Evolutionary conservation across 345 rosid species (phyloP).

Genomic region (Populus simonii): DNA sequence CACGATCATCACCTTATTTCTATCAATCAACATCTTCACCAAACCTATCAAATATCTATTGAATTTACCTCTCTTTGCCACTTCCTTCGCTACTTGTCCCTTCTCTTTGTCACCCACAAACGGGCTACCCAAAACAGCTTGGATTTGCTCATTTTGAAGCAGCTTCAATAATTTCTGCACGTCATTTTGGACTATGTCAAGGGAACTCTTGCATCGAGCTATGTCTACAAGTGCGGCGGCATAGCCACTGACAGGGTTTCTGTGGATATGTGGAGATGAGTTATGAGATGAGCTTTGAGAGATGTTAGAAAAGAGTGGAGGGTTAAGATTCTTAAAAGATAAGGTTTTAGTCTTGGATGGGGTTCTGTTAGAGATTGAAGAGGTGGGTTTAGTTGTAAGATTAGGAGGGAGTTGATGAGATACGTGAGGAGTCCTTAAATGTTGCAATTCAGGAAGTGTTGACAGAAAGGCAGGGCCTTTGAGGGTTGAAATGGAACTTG

Average conservation of each 20-base stretch:
- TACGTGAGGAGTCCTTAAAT: slow-evolving; percentile 28
- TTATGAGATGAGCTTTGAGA: slow-evolving; percentile 15
- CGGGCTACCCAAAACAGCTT: slow-evolving; percentile 31
- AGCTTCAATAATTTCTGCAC: slow-evolving; percentile 39
- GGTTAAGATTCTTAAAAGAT: slow-evolving; percentile 5
- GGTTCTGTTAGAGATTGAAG: slow-evolving; percentile 8
- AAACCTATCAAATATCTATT: slow-evolving; percentile 44
- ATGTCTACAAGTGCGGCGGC: slow-evolving; percentile 72
- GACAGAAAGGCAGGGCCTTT: slow-evolving; percentile 29
- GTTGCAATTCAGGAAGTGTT: slow-evolving; percentile 29
- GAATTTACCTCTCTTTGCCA: slow-evolving; percentile 36
- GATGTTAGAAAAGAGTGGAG: slow-evolving; percentile 20
- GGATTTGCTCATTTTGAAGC: slow-evolving; percentile 23
- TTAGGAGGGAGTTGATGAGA: slow-evolving; percentile 19
- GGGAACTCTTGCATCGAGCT: slow-evolving; percentile 46
- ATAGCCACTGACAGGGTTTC: slow-evolving; percentile 58
- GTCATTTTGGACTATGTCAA: slow-evolving; percentile 40
- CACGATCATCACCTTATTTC: slow-evolving; percentile 42
- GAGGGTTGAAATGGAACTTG: slow-evolving; percentile 52
- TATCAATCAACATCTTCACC: slow-evolving; percentile 52
- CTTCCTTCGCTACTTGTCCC: slow-evolving; percentile 35
- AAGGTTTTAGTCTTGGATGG: slow-evolving; percentile 18
- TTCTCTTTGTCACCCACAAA: slow-evolving; percentile 39
- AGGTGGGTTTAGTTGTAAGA: slow-evolving; percentile 32
- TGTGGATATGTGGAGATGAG: slow-evolving; percentile 33